Evolutionary conservation across 208 protist genomes (phyloP).

Genomic region (Novymonas esmeraldas): DNA sequence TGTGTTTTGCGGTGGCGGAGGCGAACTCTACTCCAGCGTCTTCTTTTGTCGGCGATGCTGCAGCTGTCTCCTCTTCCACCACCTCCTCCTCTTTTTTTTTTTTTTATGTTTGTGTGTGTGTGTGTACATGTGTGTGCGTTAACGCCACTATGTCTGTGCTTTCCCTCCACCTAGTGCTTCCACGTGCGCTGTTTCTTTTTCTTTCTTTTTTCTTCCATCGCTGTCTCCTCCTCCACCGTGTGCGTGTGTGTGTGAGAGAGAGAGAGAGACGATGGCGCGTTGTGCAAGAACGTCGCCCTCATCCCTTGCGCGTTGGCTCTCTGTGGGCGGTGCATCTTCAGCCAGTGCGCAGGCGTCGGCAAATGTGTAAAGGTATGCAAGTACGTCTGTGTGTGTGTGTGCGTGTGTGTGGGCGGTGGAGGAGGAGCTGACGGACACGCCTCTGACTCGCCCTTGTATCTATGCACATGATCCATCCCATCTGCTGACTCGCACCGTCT

Average conservation of each 20-base stretch:
- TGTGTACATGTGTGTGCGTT: neutral
- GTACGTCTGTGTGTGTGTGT: neutral
- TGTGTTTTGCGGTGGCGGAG: too few species aligned
- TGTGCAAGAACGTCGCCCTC: too few species aligned
- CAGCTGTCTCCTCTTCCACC: neutral
- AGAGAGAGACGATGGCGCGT: too few species aligned
- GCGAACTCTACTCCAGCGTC: too few species aligned
- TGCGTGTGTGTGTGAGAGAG: neutral
- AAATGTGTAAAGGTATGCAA: neutral
- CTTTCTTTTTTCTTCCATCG: conserved; percentile 7
- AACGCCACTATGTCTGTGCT: neutral
- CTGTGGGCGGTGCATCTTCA: too few species aligned
- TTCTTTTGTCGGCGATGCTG: too few species aligned
- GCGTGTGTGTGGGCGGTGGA: neutral
- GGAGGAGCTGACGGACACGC: neutral
- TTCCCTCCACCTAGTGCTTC: too few species aligned
- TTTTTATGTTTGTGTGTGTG: neutral
- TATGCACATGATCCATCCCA: too few species aligned
- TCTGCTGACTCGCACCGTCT: too few species aligned
- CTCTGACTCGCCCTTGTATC: neutral
- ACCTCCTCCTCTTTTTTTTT: neutral
- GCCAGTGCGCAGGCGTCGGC: too few species aligned
- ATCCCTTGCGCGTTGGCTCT: too few species aligned
- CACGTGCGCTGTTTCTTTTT: neutral
- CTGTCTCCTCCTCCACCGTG: neutral